phyloP scores from a whole-genome alignment of 2,329 filamentous ascomycete genomes.

The Stagonosporopsis rhizophila region DNA sequence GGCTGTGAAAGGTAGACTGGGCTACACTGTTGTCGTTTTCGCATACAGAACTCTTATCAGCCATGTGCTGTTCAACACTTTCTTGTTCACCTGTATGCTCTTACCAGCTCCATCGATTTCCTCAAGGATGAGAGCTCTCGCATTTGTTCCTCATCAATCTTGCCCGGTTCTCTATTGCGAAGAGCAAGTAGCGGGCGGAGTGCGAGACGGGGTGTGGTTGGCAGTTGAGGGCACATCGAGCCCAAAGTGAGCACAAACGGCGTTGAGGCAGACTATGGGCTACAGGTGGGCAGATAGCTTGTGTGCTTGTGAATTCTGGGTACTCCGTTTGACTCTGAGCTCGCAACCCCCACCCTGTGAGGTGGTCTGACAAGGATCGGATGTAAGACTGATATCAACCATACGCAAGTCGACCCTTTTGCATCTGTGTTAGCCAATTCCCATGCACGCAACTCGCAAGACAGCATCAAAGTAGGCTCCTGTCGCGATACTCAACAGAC shows the following conservation, averaged over 20 bases:
- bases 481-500: constrained; percentile 2
- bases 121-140: not conserved
- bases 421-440: not conserved
- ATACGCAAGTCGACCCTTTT: not conserved
- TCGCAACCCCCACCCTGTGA: not conserved
- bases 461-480: constrained; percentile 4
- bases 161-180: not conserved
- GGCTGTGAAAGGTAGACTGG: not conserved
- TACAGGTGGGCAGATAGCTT: not conserved
- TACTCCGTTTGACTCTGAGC: not conserved
- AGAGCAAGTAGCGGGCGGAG: not conserved
- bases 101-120: not conserved
- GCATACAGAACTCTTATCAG: not conserved
- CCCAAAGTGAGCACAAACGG: not conserved
- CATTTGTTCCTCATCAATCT: constrained; percentile 6
- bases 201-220: not conserved
- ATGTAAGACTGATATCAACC: not conserved
- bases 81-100: constrained; percentile 1
- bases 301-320: not conserved
- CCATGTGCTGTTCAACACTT: constrained; percentile 1
- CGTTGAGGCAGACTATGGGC: not conserved
- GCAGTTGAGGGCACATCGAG: constrained; percentile 2
- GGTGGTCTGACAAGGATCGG: not conserved
- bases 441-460: constrained; percentile 2
- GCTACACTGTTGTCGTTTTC: not conserved